Percentiles rank a stretch among this genome's conserved stretches.
These are phyloP conservation scores for Cystoisospora suis DNA, from an alignment of 169 alveolate genomes.

Conservation along the genomic window DNA sequence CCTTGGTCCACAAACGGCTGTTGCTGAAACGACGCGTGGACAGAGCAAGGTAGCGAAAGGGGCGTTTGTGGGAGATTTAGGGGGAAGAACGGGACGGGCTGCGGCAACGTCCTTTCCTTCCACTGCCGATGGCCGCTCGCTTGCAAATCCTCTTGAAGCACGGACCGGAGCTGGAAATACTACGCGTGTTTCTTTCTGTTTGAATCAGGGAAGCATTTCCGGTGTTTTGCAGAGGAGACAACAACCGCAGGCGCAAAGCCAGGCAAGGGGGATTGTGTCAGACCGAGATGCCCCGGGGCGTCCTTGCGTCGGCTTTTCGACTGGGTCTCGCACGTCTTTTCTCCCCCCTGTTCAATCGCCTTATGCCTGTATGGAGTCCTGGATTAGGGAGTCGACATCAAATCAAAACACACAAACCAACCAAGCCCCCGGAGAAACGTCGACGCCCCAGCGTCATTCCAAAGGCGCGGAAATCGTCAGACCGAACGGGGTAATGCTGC, in stretches of 20 bases:
- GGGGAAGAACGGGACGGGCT: not conserved
- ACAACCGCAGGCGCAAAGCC: too few relatives aligned
- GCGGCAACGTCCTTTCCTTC: not conserved
- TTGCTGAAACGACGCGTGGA: not conserved
- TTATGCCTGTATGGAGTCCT: not conserved
- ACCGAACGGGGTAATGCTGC: not conserved
- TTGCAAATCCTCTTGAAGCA: not conserved
- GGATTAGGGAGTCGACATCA: not conserved
- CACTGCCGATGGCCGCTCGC: not conserved
- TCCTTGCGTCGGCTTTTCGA: too few relatives aligned
- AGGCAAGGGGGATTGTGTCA: too few relatives aligned
- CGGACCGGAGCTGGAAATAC: not conserved
- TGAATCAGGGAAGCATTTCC: too few relatives aligned
- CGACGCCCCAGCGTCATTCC: not conserved
- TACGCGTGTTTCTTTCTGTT: not conserved
- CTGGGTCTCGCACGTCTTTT: too few relatives aligned
- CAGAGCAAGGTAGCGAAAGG: too few relatives aligned
- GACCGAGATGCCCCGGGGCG: too few relatives aligned
- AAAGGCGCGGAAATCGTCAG: not conserved
- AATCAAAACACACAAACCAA: not conserved
- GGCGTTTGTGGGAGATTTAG: too few relatives aligned
- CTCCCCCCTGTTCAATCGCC: constrained; percentile 27
- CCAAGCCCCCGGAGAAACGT: not conserved
- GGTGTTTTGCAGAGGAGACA: too few relatives aligned
- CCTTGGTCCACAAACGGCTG: not conserved